Evolutionary conservation across 1,139 yeast species (phyloP), one percentile per base, ranked within the genome.

Genomic region (Candida tropicalis): DNA sequence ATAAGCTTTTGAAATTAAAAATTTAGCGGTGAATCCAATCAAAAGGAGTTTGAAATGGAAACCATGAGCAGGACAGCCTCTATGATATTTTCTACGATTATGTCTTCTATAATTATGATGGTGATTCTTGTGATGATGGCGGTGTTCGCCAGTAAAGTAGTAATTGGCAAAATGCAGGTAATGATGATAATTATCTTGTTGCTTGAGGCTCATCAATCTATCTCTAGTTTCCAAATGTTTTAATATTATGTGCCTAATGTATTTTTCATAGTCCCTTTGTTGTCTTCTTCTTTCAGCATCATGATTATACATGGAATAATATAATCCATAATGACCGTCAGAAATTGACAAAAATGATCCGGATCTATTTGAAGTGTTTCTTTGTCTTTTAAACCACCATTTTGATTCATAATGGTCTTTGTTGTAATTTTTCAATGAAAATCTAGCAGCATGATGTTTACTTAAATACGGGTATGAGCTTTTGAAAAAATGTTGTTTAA

Each of bases 261-360:
- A 50, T 11, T 43, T 34, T 16, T 45, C 44, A 35, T 51, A 40
- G 4, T 47, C 52, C 26, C 28, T 38, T 41, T 51, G 48, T 27
- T 32, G 46, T 28, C 42, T 46, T 35, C 39, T 39, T 27, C 54
- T 34, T 37, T 51, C 53, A 8, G 50, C 35, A 44, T 73, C 78
- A 38, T 66, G 68, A 50, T 66, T 69, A 53, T 68, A 71, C 41
- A 73, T 67, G 7, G 75, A 63, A 47, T 62, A 73, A 52, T 73
- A 73, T 34, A 73, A 56, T 0, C 78, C 79, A 52, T 72, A 73
- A 47, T 73, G 78, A 12, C 78, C 79, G 28, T 58, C 52, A 39
- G 65, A 68, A 12, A 73, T 66, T 11, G 62, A 58, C 45, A 70
- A 58, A 48, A 59, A 66, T 31, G 57, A 52, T 7, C 50, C 48